Conservation (phyloP, 2,329 filamentous ascomycete genomes). For the Moelleriella libera region DNA sequence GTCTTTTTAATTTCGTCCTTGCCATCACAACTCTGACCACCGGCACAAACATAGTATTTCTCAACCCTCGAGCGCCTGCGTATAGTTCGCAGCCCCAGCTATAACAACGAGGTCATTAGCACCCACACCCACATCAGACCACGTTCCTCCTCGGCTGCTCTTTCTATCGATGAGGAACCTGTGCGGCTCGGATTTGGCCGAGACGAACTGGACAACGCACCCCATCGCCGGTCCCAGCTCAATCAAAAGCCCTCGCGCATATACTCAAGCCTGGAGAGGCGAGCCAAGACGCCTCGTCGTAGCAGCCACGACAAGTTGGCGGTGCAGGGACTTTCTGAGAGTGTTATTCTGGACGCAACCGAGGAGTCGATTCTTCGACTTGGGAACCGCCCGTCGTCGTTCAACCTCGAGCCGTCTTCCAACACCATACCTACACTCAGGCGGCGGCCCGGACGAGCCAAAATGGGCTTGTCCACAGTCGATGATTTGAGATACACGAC, state of each 20-base stretch:
- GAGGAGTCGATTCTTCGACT: constrained; percentile 13
- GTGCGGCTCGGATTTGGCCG: constrained; percentile 5
- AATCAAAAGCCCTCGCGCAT: constrained; percentile 1
- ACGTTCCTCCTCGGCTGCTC: not conserved
- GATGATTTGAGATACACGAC: constrained; percentile 11
- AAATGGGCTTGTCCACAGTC: constrained; percentile 11
- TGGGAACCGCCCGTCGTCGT: constrained; percentile 11
- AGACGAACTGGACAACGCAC: constrained; percentile 7
- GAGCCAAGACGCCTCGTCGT: constrained; percentile 46
- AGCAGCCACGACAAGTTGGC: constrained; percentile 52
- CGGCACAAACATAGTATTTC: too few species aligned
- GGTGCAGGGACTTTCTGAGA: constrained; percentile 22
- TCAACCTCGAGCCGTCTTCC: constrained; percentile 6
- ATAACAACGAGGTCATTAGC: constrained; percentile 11
- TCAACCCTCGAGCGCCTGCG: constrained; percentile 57
- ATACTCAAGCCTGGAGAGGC: not conserved
- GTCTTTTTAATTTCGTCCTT: not conserved
- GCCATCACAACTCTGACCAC: not conserved
- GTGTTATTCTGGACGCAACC: constrained; percentile 20
- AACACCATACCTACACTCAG: not conserved
- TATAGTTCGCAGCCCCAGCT: constrained; percentile 36
- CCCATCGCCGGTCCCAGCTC: constrained; percentile 2
- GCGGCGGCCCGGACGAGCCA: constrained; percentile 4
- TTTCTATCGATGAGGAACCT: not conserved
- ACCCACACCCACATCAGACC: constrained; percentile 8